Evolutionary conservation across 495 filamentous ascomycete species (phyloP).

Genomic region (Xylaria castorea): DNA sequence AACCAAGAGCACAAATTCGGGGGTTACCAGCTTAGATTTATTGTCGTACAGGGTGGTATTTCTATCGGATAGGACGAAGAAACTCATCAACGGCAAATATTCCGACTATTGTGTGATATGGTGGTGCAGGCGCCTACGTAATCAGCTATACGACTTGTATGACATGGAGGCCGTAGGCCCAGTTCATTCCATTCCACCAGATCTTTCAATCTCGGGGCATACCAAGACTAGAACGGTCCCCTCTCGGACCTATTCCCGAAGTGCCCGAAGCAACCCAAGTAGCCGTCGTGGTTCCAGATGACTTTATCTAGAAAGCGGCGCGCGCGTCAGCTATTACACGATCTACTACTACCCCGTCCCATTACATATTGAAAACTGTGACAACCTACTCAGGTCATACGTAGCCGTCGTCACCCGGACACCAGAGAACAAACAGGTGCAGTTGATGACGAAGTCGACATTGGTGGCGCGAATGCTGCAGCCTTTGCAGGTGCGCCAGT

Average conservation of each 20-base stretch:
- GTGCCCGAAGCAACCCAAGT: constrained; percentile 39
- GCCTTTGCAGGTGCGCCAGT: constrained; percentile 39
- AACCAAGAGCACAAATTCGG: not conserved
- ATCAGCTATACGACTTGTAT: not conserved
- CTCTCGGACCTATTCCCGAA: constrained; percentile 41
- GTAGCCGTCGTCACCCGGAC: constrained; percentile 18
- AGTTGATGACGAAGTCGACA: constrained; percentile 33
- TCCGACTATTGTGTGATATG: not conserved
- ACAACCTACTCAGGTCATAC: constrained; percentile 41
- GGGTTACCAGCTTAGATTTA: not conserved
- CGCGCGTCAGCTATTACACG: not conserved
- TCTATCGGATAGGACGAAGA: not conserved
- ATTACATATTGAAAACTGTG: not conserved
- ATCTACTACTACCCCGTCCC: not conserved
- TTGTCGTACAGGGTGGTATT: not conserved
- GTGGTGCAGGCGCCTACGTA: not conserved
- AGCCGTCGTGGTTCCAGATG: constrained; percentile 40
- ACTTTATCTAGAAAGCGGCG: constrained; percentile 35
- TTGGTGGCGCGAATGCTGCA: constrained; percentile 34
- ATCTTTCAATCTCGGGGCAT: not conserved
- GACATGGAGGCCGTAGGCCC: not conserved
- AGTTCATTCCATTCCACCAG: not conserved
- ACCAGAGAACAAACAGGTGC: constrained; percentile 32
- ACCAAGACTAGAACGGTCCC: constrained; percentile 34
- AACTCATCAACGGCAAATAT: not conserved